These are phyloP conservation scores for Microsporum audouinii DNA, from an alignment of 2,329 filamentous ascomycete genomes.

Conservation along the genomic window DNA sequence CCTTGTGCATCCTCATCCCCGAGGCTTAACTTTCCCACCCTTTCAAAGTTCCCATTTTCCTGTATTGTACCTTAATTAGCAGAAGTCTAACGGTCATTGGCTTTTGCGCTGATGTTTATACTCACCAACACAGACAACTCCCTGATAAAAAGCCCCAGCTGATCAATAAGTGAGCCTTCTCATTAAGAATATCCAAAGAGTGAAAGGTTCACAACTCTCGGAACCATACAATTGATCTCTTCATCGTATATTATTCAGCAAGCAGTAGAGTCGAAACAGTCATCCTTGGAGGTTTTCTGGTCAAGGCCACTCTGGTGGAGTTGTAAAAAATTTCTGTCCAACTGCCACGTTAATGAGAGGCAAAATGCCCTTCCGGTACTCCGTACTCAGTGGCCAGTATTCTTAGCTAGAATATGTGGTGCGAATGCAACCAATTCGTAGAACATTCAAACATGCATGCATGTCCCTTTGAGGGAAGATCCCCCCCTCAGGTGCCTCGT, in stretches of 20 bases:
- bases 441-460: background rate
- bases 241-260: background rate
- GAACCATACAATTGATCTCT: background rate
- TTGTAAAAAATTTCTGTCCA: background rate
- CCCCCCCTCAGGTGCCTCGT: background rate
- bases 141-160: background rate
- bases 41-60: background rate
- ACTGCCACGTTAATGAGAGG: background rate
- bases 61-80: background rate
- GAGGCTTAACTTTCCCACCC: background rate
- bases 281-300: background rate
- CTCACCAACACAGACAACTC: background rate
- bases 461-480: background rate
- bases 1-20: background rate
- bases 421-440: background rate
- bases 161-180: background rate
- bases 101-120: background rate
- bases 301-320: background rate
- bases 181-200: background rate
- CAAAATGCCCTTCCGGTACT: background rate
- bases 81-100: background rate
- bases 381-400: background rate
- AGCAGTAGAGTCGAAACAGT: background rate
- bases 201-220: background rate
- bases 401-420: background rate